phyloP scores from a whole-genome alignment of 257 asterid species.

The Vinca minor region DNA sequence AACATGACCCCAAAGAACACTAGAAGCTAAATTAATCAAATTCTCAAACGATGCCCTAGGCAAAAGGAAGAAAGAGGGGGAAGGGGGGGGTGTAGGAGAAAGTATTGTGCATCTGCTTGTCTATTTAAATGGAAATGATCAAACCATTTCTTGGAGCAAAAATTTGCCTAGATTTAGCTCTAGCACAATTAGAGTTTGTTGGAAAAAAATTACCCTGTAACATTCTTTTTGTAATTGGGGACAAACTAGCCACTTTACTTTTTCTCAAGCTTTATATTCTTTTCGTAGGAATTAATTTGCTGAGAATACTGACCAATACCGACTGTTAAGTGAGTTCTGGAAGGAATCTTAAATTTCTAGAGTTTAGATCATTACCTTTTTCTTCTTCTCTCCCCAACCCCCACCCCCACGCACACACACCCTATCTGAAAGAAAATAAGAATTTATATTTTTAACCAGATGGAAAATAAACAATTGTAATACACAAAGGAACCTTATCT shows the following conservation, averaged over 20 bases:
- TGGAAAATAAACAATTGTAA: too few species aligned
- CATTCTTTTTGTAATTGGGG: neutral
- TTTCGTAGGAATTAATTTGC: too few species aligned
- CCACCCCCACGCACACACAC: too few species aligned
- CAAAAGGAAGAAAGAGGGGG: neutral
- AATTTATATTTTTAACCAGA: too few species aligned
- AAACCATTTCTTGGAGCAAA: neutral
- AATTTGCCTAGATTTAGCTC: neutral
- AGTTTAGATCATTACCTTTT: too few species aligned
- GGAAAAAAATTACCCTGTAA: too few species aligned
- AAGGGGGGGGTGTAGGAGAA: too few species aligned
- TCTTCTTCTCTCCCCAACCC: too few species aligned
- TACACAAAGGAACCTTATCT: too few species aligned
- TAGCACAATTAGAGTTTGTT: too few species aligned
- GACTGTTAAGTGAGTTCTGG: too few species aligned
- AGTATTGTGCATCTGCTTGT: neutral
- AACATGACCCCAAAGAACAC: neutral
- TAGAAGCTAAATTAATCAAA: neutral
- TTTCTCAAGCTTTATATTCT: neutral
- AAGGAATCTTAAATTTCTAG: neutral
- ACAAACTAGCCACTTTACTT: neutral
- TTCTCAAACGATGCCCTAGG: neutral
- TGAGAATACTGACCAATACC: neutral
- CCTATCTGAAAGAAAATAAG: too few species aligned
- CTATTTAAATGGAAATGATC: neutral